Percentiles rank a stretch among this genome's conserved stretches.
These are phyloP conservation scores for Aspergillus sp. DNA, from an alignment of 2,329 filamentous ascomycete species.

Conservation along the genomic window DNA sequence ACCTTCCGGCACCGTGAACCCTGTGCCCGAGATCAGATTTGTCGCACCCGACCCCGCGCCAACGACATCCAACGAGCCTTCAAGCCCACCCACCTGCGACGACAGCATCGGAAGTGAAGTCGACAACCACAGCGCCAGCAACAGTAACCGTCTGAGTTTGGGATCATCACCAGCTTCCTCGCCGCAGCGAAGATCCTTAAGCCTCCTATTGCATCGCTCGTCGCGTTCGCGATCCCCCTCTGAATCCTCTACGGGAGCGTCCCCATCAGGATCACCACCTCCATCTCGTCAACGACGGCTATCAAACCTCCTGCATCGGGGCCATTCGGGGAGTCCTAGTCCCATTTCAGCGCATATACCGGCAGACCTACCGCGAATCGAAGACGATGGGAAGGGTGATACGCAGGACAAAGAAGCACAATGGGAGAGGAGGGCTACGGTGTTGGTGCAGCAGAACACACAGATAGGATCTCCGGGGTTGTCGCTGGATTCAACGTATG, in stretches of 20 bases:
- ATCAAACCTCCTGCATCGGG: conserved; percentile 28
- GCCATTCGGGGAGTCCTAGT: conserved; percentile 26
- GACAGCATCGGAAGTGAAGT: conserved; percentile 20
- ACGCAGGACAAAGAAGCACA: conserved; percentile 56
- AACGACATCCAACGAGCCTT: conserved; percentile 58
- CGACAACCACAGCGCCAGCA: conserved; percentile 5
- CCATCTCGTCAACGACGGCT: conserved; percentile 25
- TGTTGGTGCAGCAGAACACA: conserved; percentile 55
- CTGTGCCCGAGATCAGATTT: conserved; percentile 66
- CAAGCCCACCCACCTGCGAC: conserved; percentile 52
- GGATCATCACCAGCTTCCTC: conserved; percentile 22
- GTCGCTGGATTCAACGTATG: conserved; percentile 12
- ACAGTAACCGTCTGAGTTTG: conserved; percentile 5
- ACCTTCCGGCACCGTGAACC: conserved; percentile 16
- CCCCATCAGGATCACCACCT: conserved; percentile 13
- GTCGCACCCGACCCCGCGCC: conserved; percentile 78
- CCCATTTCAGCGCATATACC: conserved; percentile 62
- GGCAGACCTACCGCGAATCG: conserved; percentile 67
- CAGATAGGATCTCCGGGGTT: conserved; percentile 34
- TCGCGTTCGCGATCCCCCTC: conserved; percentile 16
- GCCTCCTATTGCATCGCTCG: conserved; percentile 26
- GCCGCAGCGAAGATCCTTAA: conserved; percentile 26
- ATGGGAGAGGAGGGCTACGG: conserved; percentile 92
- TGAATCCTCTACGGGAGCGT: conserved; percentile 5
- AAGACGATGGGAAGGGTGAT: conserved; percentile 38